These are phyloP conservation scores for Xylariaceae sp. DNA, from an alignment of 2,329 filamentous ascomycete genomes.

Conservation along the genomic window DNA sequence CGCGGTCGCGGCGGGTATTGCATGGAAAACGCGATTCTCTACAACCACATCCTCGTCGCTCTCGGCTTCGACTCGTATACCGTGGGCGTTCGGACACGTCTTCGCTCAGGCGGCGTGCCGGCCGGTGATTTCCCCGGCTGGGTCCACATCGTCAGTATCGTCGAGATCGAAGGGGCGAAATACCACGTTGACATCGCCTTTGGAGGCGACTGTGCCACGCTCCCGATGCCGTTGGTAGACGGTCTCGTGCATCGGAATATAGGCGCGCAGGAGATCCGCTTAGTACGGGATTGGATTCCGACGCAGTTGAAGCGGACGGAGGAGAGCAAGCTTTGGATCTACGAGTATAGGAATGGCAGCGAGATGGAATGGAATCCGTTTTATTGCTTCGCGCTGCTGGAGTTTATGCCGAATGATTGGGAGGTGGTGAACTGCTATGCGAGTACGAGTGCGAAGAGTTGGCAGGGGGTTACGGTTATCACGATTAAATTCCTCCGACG, in stretches of 20 bases:
- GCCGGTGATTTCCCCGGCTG: conserved; percentile 42
- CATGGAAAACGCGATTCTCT: conserved; percentile 53
- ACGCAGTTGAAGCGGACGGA: conserved; percentile 37
- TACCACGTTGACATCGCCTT: conserved; percentile 59
- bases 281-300: conserved; percentile 46
- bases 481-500: conserved; percentile 46
- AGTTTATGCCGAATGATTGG: conserved; percentile 58
- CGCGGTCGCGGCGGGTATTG: conserved; percentile 53
- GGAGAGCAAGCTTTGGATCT: conserved; percentile 54
- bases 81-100: conserved; percentile 47
- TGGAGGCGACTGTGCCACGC: conserved; percentile 55
- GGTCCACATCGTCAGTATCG: conserved; percentile 58
- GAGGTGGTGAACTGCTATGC: conserved; percentile 54
- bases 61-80: conserved; percentile 51
- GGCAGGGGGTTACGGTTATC: conserved; percentile 50
- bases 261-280: conserved; percentile 50
- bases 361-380: conserved; percentile 51
- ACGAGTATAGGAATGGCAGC: conserved; percentile 49
- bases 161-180: conserved; percentile 44
- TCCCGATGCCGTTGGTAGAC: conserved; percentile 49
- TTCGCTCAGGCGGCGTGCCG: conserved; percentile 36
- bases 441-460: conserved; percentile 43
- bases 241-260: conserved; percentile 42
- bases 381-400: conserved; percentile 61
- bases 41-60: conserved; percentile 45